Base-by-base conservation (phyloP, 148 eudicot genomes). In the Dysphania ambrosioides region DNA sequence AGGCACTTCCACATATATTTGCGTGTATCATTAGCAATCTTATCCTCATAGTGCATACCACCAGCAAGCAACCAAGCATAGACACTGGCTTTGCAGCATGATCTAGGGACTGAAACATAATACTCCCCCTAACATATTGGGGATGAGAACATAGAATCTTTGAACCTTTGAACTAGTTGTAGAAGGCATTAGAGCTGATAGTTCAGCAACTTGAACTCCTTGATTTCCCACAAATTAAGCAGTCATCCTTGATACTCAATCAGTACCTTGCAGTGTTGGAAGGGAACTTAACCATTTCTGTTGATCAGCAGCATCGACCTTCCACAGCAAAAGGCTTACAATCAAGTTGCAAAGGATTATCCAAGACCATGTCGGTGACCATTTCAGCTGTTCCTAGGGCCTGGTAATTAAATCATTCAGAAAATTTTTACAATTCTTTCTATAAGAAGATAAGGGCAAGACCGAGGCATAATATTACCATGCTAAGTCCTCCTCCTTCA, bases 301-400 rank as follows among this genome's bases (percentile, higher is more conserved):
- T 35, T 40, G 27, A n/a, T 80, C 68, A 77, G 69, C 81, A 75
- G 27, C 86, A 77, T 60, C 83, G 86, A 29, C 85, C 83, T 82
- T 84, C 78, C 79, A 87, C 47, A 23, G 87, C 78, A 81, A 82
- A 94, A 67, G 97, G 93, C 60, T 71, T 58, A 62, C 70, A 70
- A 79, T 91, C 85, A 75, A 94, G 87, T 81, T 85, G 83, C 27
- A 74, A 70, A 60, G 90, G 87, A 65, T 81, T 85, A 59, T 82
- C 95, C 85, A 94, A 58, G 62, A 94, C 86, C 97, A 88, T 85
- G 84, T 88, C 88, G 30, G 78, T 87, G 31, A 94, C 82, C 93
- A 94, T 77, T 81, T 94, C 98, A 55, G 96, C 97, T 66, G 98
- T 94, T 74, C 96, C 97, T 58, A 82, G 77, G 79, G 97, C 97